phyloP scores from a whole-genome alignment of 23 red algal species.

The Gracilaria caudata region DNA sequence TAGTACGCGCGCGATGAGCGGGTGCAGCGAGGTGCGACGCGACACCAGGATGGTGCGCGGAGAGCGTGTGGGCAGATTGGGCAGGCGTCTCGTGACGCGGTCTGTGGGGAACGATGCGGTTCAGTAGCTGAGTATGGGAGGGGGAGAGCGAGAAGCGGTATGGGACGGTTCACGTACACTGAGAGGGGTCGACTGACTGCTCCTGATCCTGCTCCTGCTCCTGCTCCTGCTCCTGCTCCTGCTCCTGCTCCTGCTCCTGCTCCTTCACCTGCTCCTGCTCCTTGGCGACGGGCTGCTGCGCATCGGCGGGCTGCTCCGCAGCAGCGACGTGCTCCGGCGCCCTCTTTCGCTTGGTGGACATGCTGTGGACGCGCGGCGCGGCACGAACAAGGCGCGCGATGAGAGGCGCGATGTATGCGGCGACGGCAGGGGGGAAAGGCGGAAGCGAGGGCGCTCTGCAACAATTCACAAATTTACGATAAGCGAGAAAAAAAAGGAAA shows the following conservation, averaged over 20 bases:
- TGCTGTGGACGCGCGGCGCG: neutral
- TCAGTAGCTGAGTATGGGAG: too few species aligned
- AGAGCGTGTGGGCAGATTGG: neutral
- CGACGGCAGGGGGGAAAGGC: too few species aligned
- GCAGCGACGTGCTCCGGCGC: neutral
- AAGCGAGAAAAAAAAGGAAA: neutral
- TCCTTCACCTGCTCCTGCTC: too few species aligned
- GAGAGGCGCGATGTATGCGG: too few species aligned
- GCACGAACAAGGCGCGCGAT: neutral
- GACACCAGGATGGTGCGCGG: neutral
- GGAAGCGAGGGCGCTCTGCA: too few species aligned
- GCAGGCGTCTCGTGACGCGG: neutral
- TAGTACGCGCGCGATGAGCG: neutral
- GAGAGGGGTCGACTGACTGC: too few species aligned
- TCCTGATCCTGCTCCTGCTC: too few species aligned
- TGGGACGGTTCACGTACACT: neutral
- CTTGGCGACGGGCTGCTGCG: neutral
- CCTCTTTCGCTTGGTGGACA: neutral
- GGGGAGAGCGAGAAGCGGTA: too few species aligned
- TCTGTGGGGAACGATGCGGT: too few species aligned
- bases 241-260: too few species aligned
- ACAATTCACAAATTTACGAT: neutral
- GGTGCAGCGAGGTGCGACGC: neutral
- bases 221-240: too few species aligned
- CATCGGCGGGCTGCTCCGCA: neutral